Percentiles rank a stretch among this genome's conserved stretches.
These are phyloP conservation scores for Quambalaria eucalypti DNA, from an alignment of 1,284 basidiomycete genomes.

Conservation along the genomic window DNA sequence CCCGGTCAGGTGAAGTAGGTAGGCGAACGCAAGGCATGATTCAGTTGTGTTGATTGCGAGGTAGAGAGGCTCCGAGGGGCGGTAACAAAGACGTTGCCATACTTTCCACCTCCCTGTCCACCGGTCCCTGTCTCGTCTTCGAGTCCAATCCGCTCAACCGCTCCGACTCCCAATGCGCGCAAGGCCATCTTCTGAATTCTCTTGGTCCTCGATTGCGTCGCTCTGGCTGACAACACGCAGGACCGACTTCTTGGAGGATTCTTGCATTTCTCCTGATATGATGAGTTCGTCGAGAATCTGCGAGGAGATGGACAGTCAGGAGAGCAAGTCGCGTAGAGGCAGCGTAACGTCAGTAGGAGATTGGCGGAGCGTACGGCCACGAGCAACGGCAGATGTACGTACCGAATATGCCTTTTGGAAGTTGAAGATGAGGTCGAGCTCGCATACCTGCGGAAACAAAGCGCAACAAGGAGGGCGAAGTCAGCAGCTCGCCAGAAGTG, in stretches of 20 bases:
- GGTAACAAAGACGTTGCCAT: too few relatives aligned
- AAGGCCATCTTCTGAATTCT: constrained; percentile 42
- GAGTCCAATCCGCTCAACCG: too few relatives aligned
- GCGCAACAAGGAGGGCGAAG: background rate
- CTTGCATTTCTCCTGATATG: constrained; percentile 94
- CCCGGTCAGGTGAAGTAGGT: too few relatives aligned
- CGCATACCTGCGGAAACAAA: constrained; percentile 29
- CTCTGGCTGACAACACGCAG: constrained; percentile 62
- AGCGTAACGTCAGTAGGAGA: constrained; percentile 4
- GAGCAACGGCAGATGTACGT: constrained; percentile 1
- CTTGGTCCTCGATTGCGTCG: constrained; percentile 46
- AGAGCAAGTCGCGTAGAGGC: background rate
- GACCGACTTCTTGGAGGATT: constrained; percentile 96
- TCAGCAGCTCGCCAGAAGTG: too few relatives aligned
- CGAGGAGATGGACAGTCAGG: constrained; percentile 4
- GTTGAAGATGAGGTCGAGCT: constrained; percentile 47
- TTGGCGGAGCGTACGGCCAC: background rate
- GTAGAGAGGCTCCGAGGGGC: too few relatives aligned
- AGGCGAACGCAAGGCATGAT: too few relatives aligned
- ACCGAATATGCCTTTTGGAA: constrained; percentile 46
- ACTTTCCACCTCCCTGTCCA: background rate
- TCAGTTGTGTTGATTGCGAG: too few relatives aligned
- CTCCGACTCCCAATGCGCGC: constrained; percentile 9
- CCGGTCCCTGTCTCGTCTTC: background rate
- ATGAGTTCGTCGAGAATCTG: constrained; percentile 78